Evolutionary conservation across 1,284 basidiomycete genomes (phyloP).

Genomic region (Tetrapyrgos nigripes): DNA sequence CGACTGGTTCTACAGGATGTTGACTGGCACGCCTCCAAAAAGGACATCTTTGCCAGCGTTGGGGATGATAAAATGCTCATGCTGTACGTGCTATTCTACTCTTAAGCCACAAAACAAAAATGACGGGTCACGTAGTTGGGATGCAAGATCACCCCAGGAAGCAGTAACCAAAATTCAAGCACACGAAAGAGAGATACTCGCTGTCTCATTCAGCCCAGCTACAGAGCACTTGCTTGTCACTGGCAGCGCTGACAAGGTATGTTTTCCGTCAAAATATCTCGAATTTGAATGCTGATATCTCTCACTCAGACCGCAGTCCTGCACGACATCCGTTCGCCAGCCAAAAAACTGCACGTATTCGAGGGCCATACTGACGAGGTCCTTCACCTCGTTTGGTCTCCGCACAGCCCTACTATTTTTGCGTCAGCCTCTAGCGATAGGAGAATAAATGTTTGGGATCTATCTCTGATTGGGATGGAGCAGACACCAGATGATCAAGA

Average conservation of each 20-base stretch:
- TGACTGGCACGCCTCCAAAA: conserved; percentile 91
- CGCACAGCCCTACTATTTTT: conserved; percentile 89
- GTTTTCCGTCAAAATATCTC: not conserved
- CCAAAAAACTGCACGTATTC: conserved; percentile 89
- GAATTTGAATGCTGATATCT: not conserved
- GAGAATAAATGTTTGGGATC: conserved; percentile 95
- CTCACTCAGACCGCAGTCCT: conserved; percentile 79
- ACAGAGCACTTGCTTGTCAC: conserved; percentile 89
- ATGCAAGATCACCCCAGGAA: conserved; percentile 79
- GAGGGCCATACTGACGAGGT: conserved; percentile 96
- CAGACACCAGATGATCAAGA: conserved; percentile 98
- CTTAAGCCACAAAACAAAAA: not conserved
- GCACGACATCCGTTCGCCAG: conserved; percentile 88
- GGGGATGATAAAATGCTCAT: conserved; percentile 96
- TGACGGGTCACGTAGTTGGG: conserved; percentile 72
- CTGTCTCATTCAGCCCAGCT: conserved; percentile 90
- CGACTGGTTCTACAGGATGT: conserved; percentile 90
- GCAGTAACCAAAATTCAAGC: conserved; percentile 83
- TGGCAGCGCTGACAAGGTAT: conserved; percentile 92
- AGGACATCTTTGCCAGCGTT: conserved; percentile 93
- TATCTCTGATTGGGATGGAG: conserved; percentile 92
- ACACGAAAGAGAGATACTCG: conserved; percentile 90
- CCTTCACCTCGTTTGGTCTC: conserved; percentile 94
- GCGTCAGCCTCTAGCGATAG: conserved; percentile 94
- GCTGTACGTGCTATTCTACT: conserved; percentile 59